Evolutionary conservation across 371 early-diverging fungal species (phyloP), one percentile per base, ranked within the genome.

Genomic region (Actinomortierella wolfii): DNA sequence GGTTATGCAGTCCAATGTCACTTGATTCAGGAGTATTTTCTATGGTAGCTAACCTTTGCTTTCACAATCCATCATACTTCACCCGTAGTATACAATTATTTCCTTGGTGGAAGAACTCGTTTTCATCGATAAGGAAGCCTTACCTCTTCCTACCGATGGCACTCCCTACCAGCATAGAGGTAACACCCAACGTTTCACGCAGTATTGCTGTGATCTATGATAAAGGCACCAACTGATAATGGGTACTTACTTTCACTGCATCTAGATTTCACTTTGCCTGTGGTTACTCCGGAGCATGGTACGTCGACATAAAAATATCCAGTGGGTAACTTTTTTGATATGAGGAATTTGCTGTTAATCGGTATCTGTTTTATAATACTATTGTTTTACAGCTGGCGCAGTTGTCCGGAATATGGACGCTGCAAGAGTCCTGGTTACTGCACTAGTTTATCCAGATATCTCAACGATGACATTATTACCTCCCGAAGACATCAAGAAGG

Each of bases 121-220:
- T 3, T 83, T 79, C 68, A 75, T 82, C 23, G 87, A 85, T 21
- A 82, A 78, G 44, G 77, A 74, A 39, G 71, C 65, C 24, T 54
- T 76, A 18, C 77, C 81, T 41, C 81, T 81, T n/a, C 70, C 79
- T 15, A 60, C 83, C 6, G 83, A 83, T 41, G 82, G 81, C 14
- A 70, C 82, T 1, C 87, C 87, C 0, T 85, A 85, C 61, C 87
- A 86, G 55, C 87, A 86, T 54, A 67, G 60, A 43, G 82, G 83
- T 83, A n/a, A n/a, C n/a, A n/a, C n/a, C n/a, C n/a, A n/a, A n/a
- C n/a, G n/a, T n/a, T n/a, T n/a, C n/a, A n/a, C n/a, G 76, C 18
- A 11, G n/a, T 24, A 23, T 41, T 39, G 46, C 17, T 49, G 15
- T 18, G 24, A 1, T 42, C 18, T 67, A 63, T 48, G 39, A 50